Evolutionary conservation across 805 yeast species (phyloP).

Genomic region (Wickerhamiella domercqiae): DNA sequence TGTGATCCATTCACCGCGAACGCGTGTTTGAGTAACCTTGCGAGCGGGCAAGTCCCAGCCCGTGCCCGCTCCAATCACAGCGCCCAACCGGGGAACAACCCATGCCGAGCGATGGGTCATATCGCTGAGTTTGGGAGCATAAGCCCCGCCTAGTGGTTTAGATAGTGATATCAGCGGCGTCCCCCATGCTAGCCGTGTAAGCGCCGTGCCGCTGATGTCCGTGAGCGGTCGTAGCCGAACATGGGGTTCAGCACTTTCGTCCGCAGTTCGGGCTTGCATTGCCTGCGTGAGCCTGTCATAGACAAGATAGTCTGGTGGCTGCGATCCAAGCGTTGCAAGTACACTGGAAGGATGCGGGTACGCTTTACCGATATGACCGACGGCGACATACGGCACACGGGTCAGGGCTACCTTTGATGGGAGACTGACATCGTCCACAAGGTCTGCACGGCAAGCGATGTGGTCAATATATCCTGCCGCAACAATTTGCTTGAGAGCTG

Average conservation of each 20-base stretch:
- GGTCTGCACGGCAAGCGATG: conserved; percentile 71
- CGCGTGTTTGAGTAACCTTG: conserved; percentile 57
- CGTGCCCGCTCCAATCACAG: conserved; percentile 62
- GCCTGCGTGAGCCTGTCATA: conserved; percentile 50
- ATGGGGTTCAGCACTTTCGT: conserved; percentile 27
- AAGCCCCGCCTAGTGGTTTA: conserved; percentile 82
- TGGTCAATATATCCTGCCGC: conserved; percentile 89
- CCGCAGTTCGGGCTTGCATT: conserved; percentile 4
- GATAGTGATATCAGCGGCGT: conserved; percentile 69
- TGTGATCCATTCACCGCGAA: conserved; percentile 50
- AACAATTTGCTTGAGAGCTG: conserved; percentile 77
- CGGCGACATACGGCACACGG: conserved; percentile 39
- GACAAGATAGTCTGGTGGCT: conserved; percentile 66
- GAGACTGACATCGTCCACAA: conserved; percentile 45
- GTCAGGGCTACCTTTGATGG: conserved; percentile 40
- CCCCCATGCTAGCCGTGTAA: conserved; percentile 60
- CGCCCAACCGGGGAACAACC: conserved; percentile 84
- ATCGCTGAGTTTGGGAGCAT: conserved; percentile 57
- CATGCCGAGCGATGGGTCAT: conserved; percentile 68
- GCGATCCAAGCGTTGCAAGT: conserved; percentile 39
- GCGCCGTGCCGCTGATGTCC: conserved; percentile 56
- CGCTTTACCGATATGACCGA: conserved; percentile 16
- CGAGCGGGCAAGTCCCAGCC: conserved; percentile 87
- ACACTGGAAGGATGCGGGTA: conserved; percentile 73
- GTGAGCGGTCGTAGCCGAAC: conserved; percentile 61